Conservation (phyloP, 345 rosid species). For the Corchorus olitorius region DNA sequence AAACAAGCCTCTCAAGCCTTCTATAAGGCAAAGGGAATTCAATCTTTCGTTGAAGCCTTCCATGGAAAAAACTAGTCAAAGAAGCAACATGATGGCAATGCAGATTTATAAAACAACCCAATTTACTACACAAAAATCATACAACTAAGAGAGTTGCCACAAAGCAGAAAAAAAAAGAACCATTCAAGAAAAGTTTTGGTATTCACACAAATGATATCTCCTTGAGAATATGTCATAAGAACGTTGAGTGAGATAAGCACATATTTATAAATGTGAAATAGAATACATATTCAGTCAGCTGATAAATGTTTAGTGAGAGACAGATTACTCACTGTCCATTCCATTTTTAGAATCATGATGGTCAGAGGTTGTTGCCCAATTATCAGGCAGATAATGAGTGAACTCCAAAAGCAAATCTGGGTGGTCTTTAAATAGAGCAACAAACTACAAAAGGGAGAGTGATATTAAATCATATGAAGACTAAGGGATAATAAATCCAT, state of each 20-base stretch:
- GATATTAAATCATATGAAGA: slow-evolving; percentile 13
- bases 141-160: not conserved
- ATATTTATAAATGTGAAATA: no score
- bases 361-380: slow-evolving; percentile 59
- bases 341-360: slow-evolving; percentile 69
- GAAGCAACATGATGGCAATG: slow-evolving; percentile 1
- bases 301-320: slow-evolving; percentile 13
- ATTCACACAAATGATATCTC: not conserved
- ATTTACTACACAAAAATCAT: not conserved
- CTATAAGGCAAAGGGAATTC: no score
- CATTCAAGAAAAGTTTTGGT: not conserved
- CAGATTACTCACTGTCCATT: slow-evolving; percentile 50
- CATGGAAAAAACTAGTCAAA: slow-evolving; percentile 29
- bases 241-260: not conserved
- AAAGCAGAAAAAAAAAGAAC: not conserved
- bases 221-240: not conserved
- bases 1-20: no score
- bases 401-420: slow-evolving; percentile 87
- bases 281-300: not conserved
- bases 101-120: not conserved
- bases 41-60: no score
- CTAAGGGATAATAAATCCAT: not conserved
- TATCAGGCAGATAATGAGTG: slow-evolving; percentile 89
- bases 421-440: slow-evolving; percentile 81
- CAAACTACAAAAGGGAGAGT: slow-evolving; percentile 60